phyloP scores from a whole-genome alignment of 2,329 filamentous ascomycete species.

The Aspergillus vadensis region DNA sequence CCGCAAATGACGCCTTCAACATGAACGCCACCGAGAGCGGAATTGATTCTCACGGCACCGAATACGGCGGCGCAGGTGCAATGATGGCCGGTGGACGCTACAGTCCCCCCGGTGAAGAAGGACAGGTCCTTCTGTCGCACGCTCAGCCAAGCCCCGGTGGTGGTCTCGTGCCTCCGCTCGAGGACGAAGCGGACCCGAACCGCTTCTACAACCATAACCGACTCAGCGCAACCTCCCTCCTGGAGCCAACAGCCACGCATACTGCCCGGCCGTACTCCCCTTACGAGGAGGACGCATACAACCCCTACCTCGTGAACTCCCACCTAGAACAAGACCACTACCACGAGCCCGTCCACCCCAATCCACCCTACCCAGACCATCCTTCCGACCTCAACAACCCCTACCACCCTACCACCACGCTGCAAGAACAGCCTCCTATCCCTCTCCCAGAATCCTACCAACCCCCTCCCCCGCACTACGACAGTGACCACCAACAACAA shows the following conservation, averaged over 20 bases:
- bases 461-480: conserved; percentile 29
- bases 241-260: conserved; percentile 16
- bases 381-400: conserved; percentile 21
- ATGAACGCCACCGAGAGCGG: conserved; percentile 26
- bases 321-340: conserved; percentile 3
- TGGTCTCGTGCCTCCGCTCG: conserved; percentile 19
- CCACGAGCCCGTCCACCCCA: neutral
- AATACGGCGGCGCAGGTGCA: conserved; percentile 31
- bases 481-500: conserved; percentile 17
- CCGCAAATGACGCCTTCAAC: conserved; percentile 24
- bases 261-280: conserved; percentile 21
- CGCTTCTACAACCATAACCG: conserved; percentile 17
- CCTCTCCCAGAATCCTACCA: conserved; percentile 35
- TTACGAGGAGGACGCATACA: conserved; percentile 20
- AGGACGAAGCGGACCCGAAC: conserved; percentile 20
- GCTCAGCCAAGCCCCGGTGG: conserved; percentile 36
- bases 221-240: conserved; percentile 16
- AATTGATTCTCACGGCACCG: conserved; percentile 23
- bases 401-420: conserved; percentile 16
- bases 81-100: conserved; percentile 24
- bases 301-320: conserved; percentile 16
- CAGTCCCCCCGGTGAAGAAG: conserved; percentile 37
- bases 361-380: conserved; percentile 1
- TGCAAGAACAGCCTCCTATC: conserved; percentile 35
- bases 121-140: conserved; percentile 41